Percentiles rank a stretch among this genome's conserved stretches.
These are phyloP conservation scores for Cryptococcus sp. DNA, from an alignment of 1,284 basidiomycete genomes.

Conservation along the genomic window DNA sequence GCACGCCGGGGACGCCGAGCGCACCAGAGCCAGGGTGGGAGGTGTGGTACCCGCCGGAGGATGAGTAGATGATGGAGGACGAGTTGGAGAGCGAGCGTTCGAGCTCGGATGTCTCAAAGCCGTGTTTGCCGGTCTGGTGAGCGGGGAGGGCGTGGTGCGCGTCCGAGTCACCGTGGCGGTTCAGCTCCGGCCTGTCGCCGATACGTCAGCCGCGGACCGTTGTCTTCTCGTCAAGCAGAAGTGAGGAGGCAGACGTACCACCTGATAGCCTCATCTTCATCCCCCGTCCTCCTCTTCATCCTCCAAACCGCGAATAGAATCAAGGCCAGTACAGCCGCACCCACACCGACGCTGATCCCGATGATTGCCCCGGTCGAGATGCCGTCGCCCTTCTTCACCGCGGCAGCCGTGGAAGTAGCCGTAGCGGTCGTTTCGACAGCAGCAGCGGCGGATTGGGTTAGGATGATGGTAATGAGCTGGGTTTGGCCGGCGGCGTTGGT, in stretches of 20 bases:
- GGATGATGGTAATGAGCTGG: constrained; percentile 24
- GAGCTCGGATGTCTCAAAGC: constrained; percentile 40
- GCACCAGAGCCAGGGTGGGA: constrained; percentile 14
- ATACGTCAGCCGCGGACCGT: constrained; percentile 4
- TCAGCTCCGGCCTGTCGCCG: constrained; percentile 44
- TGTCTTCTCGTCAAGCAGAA: neutral
- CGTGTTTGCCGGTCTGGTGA: constrained; percentile 42
- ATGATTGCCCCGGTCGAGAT: constrained; percentile 46
- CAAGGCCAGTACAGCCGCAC: constrained; percentile 36
- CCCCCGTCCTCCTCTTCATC: constrained; percentile 34
- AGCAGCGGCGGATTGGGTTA: constrained; percentile 19
- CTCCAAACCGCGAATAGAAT: constrained; percentile 39
- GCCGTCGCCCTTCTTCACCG: constrained; percentile 10
- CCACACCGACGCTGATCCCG: constrained; percentile 44
- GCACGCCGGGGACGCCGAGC: neutral
- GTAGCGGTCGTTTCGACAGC: constrained; percentile 10
- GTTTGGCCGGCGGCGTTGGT: constrained; percentile 32
- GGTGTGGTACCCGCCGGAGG: constrained; percentile 19
- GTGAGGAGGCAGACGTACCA: constrained; percentile 29
- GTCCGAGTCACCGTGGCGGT: constrained; percentile 47
- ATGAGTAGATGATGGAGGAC: constrained; percentile 26
- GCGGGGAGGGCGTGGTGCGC: constrained; percentile 48
- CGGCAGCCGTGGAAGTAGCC: constrained; percentile 8
- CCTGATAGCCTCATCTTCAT: constrained; percentile 49
- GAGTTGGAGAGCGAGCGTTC: constrained; percentile 37